These are phyloP conservation scores for Paecilomyces variotii DNA, from an alignment of 2,329 filamentous ascomycete species.

Conservation along the genomic window DNA sequence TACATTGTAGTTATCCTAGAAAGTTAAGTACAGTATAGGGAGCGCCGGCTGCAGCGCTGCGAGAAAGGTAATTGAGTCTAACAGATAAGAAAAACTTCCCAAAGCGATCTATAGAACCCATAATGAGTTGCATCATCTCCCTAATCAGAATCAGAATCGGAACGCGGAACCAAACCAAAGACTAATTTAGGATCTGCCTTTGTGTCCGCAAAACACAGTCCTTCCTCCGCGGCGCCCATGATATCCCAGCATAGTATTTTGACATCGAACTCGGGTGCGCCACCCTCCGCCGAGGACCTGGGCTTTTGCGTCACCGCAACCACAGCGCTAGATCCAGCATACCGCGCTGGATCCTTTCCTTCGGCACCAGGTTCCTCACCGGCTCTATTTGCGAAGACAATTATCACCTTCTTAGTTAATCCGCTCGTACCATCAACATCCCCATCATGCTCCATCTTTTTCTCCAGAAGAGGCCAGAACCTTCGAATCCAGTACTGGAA, in stretches of 20 bases:
- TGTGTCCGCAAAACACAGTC: conserved; percentile 41
- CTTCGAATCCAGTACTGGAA: conserved; percentile 56
- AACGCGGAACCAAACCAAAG: conserved; percentile 22
- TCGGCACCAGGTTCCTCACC: conserved; percentile 30
- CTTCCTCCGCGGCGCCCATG: conserved; percentile 37
- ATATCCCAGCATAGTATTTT: conserved; percentile 40
- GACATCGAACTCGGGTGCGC: conserved; percentile 17
- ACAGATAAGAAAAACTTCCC: not conserved
- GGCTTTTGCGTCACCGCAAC: conserved; percentile 29
- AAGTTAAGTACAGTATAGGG: no score
- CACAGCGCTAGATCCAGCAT: conserved; percentile 42
- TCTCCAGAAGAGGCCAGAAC: conserved; percentile 44
- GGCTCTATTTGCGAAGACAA: conserved; percentile 40
- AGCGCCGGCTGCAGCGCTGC: no score
- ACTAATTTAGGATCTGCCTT: conserved; percentile 30
- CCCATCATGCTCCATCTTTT: conserved; percentile 18
- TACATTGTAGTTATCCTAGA: no score
- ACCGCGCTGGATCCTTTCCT: conserved; percentile 33
- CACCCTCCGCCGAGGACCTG: not conserved
- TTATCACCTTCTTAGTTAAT: conserved; percentile 28
- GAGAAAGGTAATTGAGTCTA: no score
- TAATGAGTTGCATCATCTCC: no score
- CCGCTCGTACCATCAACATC: conserved; percentile 16
- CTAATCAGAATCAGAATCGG: not conserved
- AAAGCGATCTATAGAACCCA: not conserved